Evolutionary conservation across 1,139 yeast species (phyloP).

Genomic region (Blastobotrys buckinghamii): DNA sequence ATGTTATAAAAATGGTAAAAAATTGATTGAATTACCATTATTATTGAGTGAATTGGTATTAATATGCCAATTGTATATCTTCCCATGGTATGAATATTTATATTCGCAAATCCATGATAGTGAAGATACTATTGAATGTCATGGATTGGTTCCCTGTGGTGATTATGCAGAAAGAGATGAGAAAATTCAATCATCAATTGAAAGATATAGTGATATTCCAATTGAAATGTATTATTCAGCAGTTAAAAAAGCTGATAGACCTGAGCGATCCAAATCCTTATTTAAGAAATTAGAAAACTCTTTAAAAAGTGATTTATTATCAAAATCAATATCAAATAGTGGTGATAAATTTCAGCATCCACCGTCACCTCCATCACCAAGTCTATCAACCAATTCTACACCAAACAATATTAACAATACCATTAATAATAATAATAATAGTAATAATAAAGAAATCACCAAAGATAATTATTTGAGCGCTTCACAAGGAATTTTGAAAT

Average conservation of each 20-base stretch:
- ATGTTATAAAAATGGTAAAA: neutral
- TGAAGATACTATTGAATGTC: neutral
- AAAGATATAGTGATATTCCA: neutral
- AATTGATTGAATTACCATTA: neutral
- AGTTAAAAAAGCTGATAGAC: neutral
- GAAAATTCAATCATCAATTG: neutral
- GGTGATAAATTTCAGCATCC: too few relatives aligned
- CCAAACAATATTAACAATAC: too few relatives aligned
- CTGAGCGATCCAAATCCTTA: too few relatives aligned
- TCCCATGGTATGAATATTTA: neutral
- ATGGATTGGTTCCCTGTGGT: neutral
- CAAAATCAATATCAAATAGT: too few relatives aligned
- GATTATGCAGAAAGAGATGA: neutral
- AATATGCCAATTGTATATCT: neutral
- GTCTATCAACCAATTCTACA: too few relatives aligned
- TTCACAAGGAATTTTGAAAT: neutral
- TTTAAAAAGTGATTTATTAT: too few relatives aligned
- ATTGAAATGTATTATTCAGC: neutral
- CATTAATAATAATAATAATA: too few relatives aligned
- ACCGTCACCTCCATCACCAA: too few relatives aligned
- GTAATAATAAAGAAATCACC: too few relatives aligned
- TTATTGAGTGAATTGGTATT: neutral
- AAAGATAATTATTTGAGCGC: neutral
- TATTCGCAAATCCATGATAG: neutral
- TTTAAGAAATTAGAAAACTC: too few relatives aligned